Percentiles rank a stretch among this genome's conserved stretches.
Conservation (phyloP, 805 yeast species). For the Ogataea naganishii region DNA sequence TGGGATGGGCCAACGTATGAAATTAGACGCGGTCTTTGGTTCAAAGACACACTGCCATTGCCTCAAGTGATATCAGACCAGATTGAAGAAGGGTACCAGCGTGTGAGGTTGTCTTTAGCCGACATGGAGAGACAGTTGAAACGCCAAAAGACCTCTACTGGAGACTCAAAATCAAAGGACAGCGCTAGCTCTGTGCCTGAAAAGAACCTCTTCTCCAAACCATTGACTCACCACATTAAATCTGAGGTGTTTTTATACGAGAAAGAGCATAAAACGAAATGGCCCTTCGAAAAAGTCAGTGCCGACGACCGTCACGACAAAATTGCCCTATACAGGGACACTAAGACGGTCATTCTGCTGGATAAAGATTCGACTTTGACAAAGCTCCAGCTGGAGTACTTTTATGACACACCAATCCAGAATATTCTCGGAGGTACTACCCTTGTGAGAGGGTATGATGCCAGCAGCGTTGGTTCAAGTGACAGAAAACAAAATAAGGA, state of each 20-base stretch:
- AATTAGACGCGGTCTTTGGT: conserved; percentile 84
- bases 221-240: conserved; percentile 8
- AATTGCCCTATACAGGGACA: conserved; percentile 18
- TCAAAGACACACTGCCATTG: conserved; percentile 51
- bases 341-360: conserved; percentile 14
- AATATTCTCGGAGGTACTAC: conserved; percentile 38
- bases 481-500: conserved; percentile 1
- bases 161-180: too few relatives aligned
- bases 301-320: conserved; percentile 18
- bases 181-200: too few relatives aligned
- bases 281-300: conserved; percentile 18
- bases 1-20: conserved; percentile 88
- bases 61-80: conserved; percentile 38
- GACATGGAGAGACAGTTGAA: too few relatives aligned
- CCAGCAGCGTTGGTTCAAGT: conserved; percentile 2
- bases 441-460: conserved; percentile 41
- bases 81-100: conserved; percentile 48
- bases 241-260: conserved; percentile 20
- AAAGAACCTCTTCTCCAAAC: too few relatives aligned
- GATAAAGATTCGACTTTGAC: conserved; percentile 19
- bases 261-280: conserved; percentile 17
- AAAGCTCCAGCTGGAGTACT: conserved; percentile 17
- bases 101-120: conserved; percentile 19
- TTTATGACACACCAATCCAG: conserved; percentile 12
- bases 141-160: too few relatives aligned